Conservation (phyloP, 2,329 filamentous ascomycete species). For the Aspergillus nomiae region DNA sequence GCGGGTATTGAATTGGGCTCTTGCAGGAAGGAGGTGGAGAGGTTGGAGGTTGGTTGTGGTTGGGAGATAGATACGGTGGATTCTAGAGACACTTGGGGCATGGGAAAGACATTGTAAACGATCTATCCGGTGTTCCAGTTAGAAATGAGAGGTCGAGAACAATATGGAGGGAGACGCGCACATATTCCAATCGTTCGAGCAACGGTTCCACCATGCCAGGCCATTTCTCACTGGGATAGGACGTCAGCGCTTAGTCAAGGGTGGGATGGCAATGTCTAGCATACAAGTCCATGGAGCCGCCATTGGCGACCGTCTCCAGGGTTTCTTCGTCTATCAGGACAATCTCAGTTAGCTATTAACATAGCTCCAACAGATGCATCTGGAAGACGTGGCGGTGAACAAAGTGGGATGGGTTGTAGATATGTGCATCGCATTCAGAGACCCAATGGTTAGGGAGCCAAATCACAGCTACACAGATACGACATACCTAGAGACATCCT, state of each 20-base stretch:
- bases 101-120: constrained; percentile 72
- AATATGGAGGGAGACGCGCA: constrained; percentile 32
- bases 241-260: constrained; percentile 31
- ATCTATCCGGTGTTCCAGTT: constrained; percentile 56
- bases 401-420: not conserved
- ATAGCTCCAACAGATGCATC: not conserved
- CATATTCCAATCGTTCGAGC: constrained; percentile 68
- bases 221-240: constrained; percentile 64
- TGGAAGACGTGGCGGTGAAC: not conserved
- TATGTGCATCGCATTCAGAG: not conserved
- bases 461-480: not conserved
- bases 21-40: constrained; percentile 27
- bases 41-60: constrained; percentile 27
- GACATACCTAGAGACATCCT: constrained; percentile 33
- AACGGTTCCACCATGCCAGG: constrained; percentile 66
- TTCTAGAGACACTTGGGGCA: constrained; percentile 59
- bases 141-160: not conserved
- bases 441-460: not conserved
- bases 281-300: constrained; percentile 62
- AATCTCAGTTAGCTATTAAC: not conserved
- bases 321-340: constrained; percentile 51
- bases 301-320: constrained; percentile 58
- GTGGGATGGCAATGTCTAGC: constrained; percentile 19
- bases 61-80: constrained; percentile 34
- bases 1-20: constrained; percentile 29